Evolutionary conservation across 202 grass and related monocot species (phyloP), one percentile per base, ranked within the genome.

Genomic region (Digitaria exilis): DNA sequence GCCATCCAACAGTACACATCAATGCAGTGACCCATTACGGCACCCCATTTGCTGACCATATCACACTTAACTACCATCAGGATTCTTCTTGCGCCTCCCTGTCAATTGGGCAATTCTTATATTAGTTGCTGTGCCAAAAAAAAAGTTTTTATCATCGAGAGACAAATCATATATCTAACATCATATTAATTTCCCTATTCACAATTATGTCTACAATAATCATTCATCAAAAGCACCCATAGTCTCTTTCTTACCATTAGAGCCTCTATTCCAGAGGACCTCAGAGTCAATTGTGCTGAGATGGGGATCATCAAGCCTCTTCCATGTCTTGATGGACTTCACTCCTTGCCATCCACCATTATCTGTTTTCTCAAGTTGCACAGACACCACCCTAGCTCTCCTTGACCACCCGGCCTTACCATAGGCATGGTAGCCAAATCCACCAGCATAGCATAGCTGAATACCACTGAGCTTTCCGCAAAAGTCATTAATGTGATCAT

Each of bases 291-390:
- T 93, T 32, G 82, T 95, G 56, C 89, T 93, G 46, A 98, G 92
- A 64, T 80, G 75, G 46, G 80, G 31, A 86, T 98, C 92, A 67
- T 98, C 96, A 69, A 98, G 91, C 52, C 92, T 92, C 79, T 98
- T 98, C 96, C 96, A 98, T 64, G 96, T 93, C 89, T 92, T 98
- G 69, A 98, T 98, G 28, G 91, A 98, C 69, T 98, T 95, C 15
- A 98, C 96, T 18, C 87, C 92, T 83, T 24, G 52, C 96, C 96
- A 98, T 65, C 89, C 72, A 7, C 92, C 92, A 4, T 31, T 65
- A 14, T 37, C 87, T 1, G 91, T 87, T 65, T 93, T 95, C 51
- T 94, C 96, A 24, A 98, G 86, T 43, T 80, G 84, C 71, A 90
- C 91, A 26, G 91, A 98, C 85, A 98, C 83, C 69, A 98, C 92